Evolutionary conservation across 176 grass and related monocot genomes (phyloP).

Genomic region (Echinochloa phyllopogon): DNA sequence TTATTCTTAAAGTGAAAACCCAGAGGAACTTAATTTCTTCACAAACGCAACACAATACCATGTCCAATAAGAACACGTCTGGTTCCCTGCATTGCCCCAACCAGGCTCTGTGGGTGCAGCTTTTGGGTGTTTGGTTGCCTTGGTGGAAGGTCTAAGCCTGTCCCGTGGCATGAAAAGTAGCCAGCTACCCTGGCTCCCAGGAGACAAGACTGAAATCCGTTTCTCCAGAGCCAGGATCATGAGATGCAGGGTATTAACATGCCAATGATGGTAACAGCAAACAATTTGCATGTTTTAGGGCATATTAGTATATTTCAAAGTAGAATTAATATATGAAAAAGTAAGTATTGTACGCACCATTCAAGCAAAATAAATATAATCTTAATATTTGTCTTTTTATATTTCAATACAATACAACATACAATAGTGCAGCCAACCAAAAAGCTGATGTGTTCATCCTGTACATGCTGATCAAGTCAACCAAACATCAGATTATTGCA

Average conservation of each 20-base stretch:
- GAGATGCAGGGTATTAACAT: slow-evolving; percentile 35
- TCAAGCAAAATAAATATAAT: slow-evolving; percentile 41
- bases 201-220: too few species aligned
- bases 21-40: slow-evolving; percentile 10
- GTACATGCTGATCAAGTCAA: too few species aligned
- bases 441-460: too few species aligned
- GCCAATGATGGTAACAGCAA: slow-evolving; percentile 34
- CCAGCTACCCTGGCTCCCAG: slow-evolving; percentile 5
- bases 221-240: too few species aligned
- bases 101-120: neutral
- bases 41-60: slow-evolving; percentile 33
- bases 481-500: too few species aligned
- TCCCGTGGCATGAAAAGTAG: neutral
- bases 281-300: slow-evolving; percentile 31
- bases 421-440: too few species aligned
- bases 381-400: slow-evolving; percentile 30
- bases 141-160: too few species aligned
- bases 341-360: too few species aligned
- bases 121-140: slow-evolving; percentile 7
- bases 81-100: neutral
- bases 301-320: slow-evolving; percentile 37
- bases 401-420: too few species aligned
- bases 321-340: too few species aligned
- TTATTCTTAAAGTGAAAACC: neutral
- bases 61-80: neutral